A percentile compares a stretch with the other conserved stretches of the same genome.
Conservation (phyloP, 106 monocot genomes). For the Apostasia shenzhenica region DNA sequence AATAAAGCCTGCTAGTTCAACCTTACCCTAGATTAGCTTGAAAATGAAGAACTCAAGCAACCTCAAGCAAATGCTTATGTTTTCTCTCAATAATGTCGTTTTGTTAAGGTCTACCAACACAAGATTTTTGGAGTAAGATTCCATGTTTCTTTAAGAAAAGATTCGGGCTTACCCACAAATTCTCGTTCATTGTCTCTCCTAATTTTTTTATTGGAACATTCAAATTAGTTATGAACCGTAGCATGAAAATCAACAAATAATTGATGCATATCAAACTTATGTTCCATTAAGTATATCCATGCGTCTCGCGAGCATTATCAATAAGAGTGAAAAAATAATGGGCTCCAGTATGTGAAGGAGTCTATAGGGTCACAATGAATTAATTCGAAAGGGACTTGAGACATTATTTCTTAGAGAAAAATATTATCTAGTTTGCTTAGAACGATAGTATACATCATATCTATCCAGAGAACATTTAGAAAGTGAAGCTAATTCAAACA, state of each 20-base stretch:
- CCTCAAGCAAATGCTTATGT: constrained; percentile 7
- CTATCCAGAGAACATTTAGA: background rate
- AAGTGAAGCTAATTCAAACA: too few relatives aligned
- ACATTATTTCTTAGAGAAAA: background rate
- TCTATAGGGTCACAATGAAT: constrained; percentile 10
- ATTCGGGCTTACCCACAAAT: background rate
- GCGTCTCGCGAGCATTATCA: constrained; percentile 4
- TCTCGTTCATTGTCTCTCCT: constrained; percentile 2
- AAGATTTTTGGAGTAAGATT: constrained; percentile 8
- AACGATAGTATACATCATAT: background rate
- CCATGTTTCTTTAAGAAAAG: background rate
- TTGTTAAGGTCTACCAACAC: constrained; percentile 9
- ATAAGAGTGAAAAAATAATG: constrained; percentile 11
- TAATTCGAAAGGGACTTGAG: background rate
- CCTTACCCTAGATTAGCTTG: background rate
- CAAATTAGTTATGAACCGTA: constrained; percentile 6
- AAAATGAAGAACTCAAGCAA: background rate
- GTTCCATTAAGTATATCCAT: constrained; percentile 1
- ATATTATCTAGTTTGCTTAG: constrained; percentile 4
- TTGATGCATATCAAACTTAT: background rate
- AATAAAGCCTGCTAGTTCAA: too few relatives aligned
- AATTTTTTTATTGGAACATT: background rate
- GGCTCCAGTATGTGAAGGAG: background rate
- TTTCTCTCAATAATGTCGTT: constrained; percentile 18
- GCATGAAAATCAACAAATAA: background rate